Percentiles rank a stretch among this genome's conserved stretches.
Evolutionary conservation across 306 rosid species (phyloP).

Genomic region (Cyclanthera cordifolia): DNA sequence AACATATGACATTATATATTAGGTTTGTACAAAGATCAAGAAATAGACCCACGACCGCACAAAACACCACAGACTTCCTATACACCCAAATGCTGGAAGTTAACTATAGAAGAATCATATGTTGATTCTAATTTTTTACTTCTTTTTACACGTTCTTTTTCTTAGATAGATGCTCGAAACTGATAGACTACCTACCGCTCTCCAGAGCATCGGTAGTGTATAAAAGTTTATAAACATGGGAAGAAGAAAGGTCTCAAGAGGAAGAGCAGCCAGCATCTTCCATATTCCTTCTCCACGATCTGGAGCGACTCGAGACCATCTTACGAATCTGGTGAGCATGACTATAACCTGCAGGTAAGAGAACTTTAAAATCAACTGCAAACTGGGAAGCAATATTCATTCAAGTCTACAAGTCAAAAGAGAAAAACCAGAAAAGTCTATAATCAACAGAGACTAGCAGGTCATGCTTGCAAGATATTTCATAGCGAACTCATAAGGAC

Average conservation of each 20-base stretch:
- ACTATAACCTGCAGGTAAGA: slow-evolving; percentile 64
- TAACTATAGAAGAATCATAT: slow-evolving; percentile 65
- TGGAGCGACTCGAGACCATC: slow-evolving; percentile 59
- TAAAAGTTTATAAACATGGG: slow-evolving; percentile 44
- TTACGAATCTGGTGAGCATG: slow-evolving; percentile 73
- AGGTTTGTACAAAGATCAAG: slow-evolving; percentile 20
- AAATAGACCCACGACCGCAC: slow-evolving; percentile 46
- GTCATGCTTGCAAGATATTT: not conserved
- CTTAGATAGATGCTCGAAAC: slow-evolving; percentile 54
- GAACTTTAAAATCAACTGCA: not conserved
- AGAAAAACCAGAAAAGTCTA: not conserved
- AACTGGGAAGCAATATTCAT: not conserved
- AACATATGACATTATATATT: slow-evolving; percentile 9
- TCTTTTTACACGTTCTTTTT: slow-evolving; percentile 27
- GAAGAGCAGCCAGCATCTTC: slow-evolving; percentile 57
- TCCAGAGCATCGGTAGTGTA: slow-evolving; percentile 40
- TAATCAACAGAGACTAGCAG: not conserved
- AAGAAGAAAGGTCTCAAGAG: slow-evolving; percentile 30
- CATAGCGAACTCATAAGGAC: no score
- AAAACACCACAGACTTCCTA: slow-evolving; percentile 41
- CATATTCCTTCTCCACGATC: slow-evolving; percentile 56
- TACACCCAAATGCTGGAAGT: slow-evolving; percentile 70
- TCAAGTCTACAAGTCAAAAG: not conserved
- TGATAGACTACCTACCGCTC: slow-evolving; percentile 51
- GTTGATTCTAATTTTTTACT: slow-evolving; percentile 51